Conservation (phyloP, 345 rosid genomes). For the Bruguiera sexangula region DNA sequence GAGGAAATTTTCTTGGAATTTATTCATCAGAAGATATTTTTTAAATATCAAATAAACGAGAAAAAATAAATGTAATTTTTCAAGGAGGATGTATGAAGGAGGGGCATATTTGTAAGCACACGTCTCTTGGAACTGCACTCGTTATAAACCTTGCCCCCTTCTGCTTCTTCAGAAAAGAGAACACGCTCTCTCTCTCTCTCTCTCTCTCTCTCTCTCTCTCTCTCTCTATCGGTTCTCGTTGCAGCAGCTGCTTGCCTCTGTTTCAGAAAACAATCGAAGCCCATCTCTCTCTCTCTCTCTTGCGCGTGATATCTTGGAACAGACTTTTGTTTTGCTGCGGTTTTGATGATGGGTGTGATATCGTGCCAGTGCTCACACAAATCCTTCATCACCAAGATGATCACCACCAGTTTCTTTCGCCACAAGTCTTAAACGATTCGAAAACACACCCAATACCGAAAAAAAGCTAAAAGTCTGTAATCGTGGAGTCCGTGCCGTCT, state of each 20-base stretch:
- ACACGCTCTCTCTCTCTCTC: background rate
- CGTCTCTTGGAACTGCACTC: background rate
- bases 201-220: background rate
- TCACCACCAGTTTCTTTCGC: constrained; percentile 81
- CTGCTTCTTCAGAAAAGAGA: background rate
- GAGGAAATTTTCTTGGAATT: too few species aligned
- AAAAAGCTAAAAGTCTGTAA: background rate
- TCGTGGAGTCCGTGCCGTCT: constrained; percentile 1
- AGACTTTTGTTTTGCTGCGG: background rate
- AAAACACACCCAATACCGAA: background rate
- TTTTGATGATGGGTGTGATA: constrained; percentile 69
- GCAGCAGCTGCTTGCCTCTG: background rate
- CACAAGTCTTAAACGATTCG: constrained; percentile 38
- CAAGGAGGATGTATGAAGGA: background rate
- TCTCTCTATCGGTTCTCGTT: background rate
- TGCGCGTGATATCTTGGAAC: too few species aligned
- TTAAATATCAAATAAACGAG: too few species aligned
- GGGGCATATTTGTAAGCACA: constrained; percentile 28
- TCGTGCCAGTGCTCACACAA: constrained; percentile 56
- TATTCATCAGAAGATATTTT: too few species aligned
- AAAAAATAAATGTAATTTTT: too few species aligned
- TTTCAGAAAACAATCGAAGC: background rate
- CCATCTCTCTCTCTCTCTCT: background rate
- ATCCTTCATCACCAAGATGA: constrained; percentile 69
- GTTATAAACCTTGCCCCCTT: constrained; percentile 21